Evolutionary conservation across 2,329 filamentous ascomycete genomes (phyloP).

Genomic region (Fusarium sp.): DNA sequence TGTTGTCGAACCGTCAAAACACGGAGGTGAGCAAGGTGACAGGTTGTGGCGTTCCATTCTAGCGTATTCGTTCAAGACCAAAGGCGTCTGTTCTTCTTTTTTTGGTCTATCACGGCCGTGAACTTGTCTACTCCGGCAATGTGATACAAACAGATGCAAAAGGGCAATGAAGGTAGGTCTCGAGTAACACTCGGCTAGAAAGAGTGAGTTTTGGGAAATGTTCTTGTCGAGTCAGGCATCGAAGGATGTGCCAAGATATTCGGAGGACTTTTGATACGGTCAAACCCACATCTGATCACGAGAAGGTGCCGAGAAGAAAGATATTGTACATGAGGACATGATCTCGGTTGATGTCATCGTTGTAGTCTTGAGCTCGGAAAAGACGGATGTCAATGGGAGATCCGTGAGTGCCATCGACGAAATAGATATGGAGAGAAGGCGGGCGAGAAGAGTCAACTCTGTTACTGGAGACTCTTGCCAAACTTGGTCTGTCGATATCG

Average conservation of each 20-base stretch:
- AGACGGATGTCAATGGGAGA: neutral
- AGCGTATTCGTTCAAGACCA: neutral
- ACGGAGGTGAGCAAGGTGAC: conserved; percentile 2
- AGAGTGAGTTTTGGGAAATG: neutral
- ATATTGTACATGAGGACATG: neutral
- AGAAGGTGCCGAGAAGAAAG: neutral
- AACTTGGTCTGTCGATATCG: neutral
- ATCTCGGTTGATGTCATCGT: neutral
- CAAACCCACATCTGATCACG: conserved; percentile 7
- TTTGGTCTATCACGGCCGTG: neutral
- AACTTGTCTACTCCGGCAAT: neutral
- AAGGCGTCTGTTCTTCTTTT: neutral
- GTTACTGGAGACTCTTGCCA: neutral
- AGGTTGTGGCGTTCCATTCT: conserved; percentile 25
- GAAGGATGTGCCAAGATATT: neutral
- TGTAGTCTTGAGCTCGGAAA: conserved; percentile 6
- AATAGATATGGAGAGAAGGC: neutral
- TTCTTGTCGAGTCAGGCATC: neutral
- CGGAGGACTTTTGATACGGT: conserved; percentile 11
- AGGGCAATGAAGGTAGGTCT: neutral
- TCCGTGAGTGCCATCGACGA: neutral
- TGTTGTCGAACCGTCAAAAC: neutral
- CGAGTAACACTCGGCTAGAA: conserved; percentile 1
- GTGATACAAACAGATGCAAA: neutral
- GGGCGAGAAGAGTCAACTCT: neutral